A percentile compares a stretch with the other conserved stretches of the same genome.
These are phyloP conservation scores for Rutidosis leptorrhynchoides DNA, from an alignment of 129 eudicot genomes.

Conservation along the genomic window DNA sequence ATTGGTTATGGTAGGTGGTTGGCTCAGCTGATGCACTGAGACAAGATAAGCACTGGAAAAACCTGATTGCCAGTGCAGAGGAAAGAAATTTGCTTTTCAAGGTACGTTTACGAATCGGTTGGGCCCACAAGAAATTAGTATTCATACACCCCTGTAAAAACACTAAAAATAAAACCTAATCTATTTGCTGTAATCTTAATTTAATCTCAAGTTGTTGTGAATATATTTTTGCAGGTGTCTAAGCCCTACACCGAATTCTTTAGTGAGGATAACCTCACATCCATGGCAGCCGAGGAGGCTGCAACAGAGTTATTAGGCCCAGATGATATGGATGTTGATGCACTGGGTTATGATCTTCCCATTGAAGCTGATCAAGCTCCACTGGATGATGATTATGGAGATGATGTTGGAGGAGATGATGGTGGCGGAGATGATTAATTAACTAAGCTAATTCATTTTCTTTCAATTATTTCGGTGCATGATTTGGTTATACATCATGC, in stretches of 20 bases:
- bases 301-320: slow-evolving; percentile 22
- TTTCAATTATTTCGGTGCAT: too few relatives aligned
- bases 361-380: slow-evolving; percentile 36
- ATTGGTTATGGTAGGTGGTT: slow-evolving; percentile 62
- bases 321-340: slow-evolving; percentile 47
- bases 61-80: slow-evolving; percentile 77
- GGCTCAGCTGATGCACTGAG: slow-evolving; percentile 77
- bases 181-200: not conserved
- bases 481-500: too few relatives aligned
- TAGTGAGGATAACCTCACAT: slow-evolving; percentile 42
- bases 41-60: slow-evolving; percentile 76
- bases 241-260: slow-evolving; percentile 66
- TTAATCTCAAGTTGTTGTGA: slow-evolving; percentile 7
- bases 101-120: slow-evolving; percentile 35
- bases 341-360: slow-evolving; percentile 32
- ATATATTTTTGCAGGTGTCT: slow-evolving; percentile 50
- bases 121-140: not conserved
- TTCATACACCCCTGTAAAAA: not conserved
- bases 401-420: slow-evolving; percentile 52
- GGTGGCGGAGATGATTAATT: slow-evolving; percentile 57
- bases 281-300: slow-evolving; percentile 41
- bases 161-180: too few relatives aligned
- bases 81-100: slow-evolving; percentile 54
- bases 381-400: slow-evolving; percentile 60
- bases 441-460: too few relatives aligned